phyloP scores from a whole-genome alignment of 2,329 filamentous ascomycete species.

The Aspergillus sp. region DNA sequence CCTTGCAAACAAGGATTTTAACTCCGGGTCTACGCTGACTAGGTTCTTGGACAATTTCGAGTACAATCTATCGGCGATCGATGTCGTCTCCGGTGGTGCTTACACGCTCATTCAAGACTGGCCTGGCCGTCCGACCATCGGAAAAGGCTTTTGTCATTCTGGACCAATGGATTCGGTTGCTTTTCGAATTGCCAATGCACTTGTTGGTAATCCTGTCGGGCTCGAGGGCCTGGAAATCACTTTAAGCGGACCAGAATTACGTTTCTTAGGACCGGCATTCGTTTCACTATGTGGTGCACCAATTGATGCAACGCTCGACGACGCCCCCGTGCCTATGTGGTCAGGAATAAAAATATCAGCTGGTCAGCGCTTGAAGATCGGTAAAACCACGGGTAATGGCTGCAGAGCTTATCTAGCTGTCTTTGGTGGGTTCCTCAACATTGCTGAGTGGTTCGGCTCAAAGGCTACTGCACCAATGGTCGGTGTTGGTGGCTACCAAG shows the following conservation, averaged over 20 bases:
- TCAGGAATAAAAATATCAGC: slow-evolving; percentile 50
- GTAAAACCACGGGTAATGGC: slow-evolving; percentile 53
- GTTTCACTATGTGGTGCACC: slow-evolving; percentile 59
- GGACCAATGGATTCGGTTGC: slow-evolving; percentile 64
- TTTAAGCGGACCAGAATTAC: slow-evolving; percentile 58
- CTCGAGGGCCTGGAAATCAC: slow-evolving; percentile 62
- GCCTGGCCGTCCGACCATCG: slow-evolving; percentile 56
- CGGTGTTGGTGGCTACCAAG: slow-evolving; percentile 61
- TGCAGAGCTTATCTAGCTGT: slow-evolving; percentile 61
- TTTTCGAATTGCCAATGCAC: slow-evolving; percentile 58
- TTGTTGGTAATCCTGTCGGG: slow-evolving; percentile 56
- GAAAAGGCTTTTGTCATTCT: slow-evolving; percentile 58
- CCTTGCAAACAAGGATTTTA: slow-evolving; percentile 48
- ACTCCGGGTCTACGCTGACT: slow-evolving; percentile 55
- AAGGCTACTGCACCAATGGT: slow-evolving; percentile 61
- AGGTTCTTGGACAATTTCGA: slow-evolving; percentile 55
- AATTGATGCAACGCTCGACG: slow-evolving; percentile 54
- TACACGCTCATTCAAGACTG: slow-evolving; percentile 62
- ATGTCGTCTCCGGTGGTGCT: slow-evolving; percentile 56
- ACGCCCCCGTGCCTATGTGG: slow-evolving; percentile 54
- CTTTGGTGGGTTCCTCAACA: slow-evolving; percentile 54
- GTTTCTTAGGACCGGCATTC: slow-evolving; percentile 55
- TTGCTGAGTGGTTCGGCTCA: slow-evolving; percentile 58
- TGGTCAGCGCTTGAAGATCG: slow-evolving; percentile 56
- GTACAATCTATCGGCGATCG: slow-evolving; percentile 53